Percentiles rank a stretch among this genome's conserved stretches.
Conservation (phyloP, 257 asterid genomes). For the Phtheirospermum japonicum region DNA sequence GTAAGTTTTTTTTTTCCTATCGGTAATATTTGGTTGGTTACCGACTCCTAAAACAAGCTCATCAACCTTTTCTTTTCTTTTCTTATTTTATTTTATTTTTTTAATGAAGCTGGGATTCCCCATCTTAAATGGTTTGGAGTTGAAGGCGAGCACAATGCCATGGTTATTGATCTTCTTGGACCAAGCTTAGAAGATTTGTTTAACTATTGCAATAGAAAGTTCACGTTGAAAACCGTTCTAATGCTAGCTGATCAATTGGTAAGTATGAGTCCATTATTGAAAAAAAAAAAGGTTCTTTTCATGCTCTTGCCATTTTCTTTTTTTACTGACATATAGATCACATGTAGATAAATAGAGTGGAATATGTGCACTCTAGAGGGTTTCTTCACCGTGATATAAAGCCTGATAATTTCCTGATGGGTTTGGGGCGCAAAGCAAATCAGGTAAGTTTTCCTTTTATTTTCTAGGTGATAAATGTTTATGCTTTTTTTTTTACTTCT, state of each 20-base stretch:
- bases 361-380: constrained; percentile 82
- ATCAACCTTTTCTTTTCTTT: neutral
- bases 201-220: constrained; percentile 77
- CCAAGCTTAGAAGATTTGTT: constrained; percentile 88
- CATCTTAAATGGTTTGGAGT: constrained; percentile 87
- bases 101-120: constrained; percentile 72
- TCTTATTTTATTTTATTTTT: constrained; percentile 20
- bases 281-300: neutral
- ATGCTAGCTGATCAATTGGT: constrained; percentile 93
- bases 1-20: constrained; percentile 42
- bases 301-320: constrained; percentile 7
- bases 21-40: constrained; percentile 16
- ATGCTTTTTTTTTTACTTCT: neutral
- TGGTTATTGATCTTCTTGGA: constrained; percentile 91
- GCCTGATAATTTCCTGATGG: constrained; percentile 95
- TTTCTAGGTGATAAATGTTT: neutral
- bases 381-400: constrained; percentile 95
- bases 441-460: constrained; percentile 46
- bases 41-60: constrained; percentile 6
- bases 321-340: constrained; percentile 7
- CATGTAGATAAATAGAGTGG: constrained; percentile 69
- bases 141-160: constrained; percentile 82
- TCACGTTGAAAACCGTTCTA: constrained; percentile 74
- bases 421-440: constrained; percentile 88
- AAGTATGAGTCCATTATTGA: constrained; percentile 31